phyloP scores from a whole-genome alignment of 768 basidiomycete genomes.

The Amanita polypyramis region DNA sequence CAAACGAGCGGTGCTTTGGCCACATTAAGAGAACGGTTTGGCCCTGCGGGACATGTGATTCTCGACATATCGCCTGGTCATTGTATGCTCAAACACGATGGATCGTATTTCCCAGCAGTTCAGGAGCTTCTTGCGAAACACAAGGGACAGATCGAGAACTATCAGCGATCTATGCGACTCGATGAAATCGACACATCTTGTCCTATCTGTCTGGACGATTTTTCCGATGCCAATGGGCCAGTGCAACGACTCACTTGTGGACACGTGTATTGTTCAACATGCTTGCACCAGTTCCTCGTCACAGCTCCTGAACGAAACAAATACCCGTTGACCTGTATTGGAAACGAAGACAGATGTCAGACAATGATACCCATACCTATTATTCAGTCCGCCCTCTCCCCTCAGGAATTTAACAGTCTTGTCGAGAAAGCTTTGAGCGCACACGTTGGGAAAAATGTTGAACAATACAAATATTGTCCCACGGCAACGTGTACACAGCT shows the following conservation, averaged over 20 bases:
- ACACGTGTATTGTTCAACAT: slow-evolving; percentile 1
- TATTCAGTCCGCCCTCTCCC: background rate
- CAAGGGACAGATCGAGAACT: background rate
- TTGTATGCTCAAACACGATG: background rate
- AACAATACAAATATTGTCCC: slow-evolving; percentile 5
- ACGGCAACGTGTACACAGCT: background rate
- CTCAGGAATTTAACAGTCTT: background rate
- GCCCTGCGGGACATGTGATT: background rate
- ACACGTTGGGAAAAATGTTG: background rate
- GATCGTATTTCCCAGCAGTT: background rate
- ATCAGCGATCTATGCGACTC: background rate
- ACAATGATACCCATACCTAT: background rate
- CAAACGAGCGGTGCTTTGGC: slow-evolving; percentile 1
- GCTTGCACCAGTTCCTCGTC: slow-evolving; percentile 1
- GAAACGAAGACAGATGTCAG: slow-evolving; percentile 5
- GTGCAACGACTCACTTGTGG: background rate
- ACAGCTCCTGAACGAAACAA: slow-evolving; percentile 6
- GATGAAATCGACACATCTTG: background rate
- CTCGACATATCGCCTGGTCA: slow-evolving; percentile 1
- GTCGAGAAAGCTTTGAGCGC: background rate
- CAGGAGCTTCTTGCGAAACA: background rate
- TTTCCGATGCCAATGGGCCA: background rate
- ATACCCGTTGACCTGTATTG: background rate
- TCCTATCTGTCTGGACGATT: slow-evolving; percentile 6
- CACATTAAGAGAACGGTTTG: background rate